Conservation (phyloP, 106 monocot genomes). For the Agapanthus africanus region DNA sequence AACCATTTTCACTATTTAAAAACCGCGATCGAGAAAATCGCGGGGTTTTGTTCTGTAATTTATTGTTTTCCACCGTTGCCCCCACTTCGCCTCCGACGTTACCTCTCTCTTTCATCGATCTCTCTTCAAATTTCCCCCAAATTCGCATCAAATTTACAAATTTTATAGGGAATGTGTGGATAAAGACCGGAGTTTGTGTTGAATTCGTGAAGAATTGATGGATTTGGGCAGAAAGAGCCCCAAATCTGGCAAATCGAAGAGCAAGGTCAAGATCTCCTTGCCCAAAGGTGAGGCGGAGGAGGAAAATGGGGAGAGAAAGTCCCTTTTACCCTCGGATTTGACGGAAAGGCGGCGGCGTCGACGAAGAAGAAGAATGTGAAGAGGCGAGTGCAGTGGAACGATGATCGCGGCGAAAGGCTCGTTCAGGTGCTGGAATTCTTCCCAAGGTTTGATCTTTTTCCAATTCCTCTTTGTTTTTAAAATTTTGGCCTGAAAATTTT, state of each 20-base stretch:
- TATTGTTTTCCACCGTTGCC: not conserved
- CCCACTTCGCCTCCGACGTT: not conserved
- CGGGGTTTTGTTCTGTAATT: not conserved
- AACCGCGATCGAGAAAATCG: constrained; percentile 1
- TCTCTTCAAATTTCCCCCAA: not conserved
- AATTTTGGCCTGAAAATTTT: no score
- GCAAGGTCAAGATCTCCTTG: not conserved
- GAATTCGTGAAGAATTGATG: not conserved
- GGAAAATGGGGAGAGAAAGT: not conserved
- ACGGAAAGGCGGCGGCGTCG: not conserved
- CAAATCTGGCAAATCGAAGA: not conserved
- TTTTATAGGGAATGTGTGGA: not conserved
- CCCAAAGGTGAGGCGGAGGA: not conserved
- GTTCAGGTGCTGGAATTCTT: constrained; percentile 13
- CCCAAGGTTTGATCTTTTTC: no score
- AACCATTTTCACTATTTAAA: not conserved
- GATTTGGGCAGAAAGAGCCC: not conserved
- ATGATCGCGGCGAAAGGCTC: constrained; percentile 2
- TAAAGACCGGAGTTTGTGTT: not conserved
- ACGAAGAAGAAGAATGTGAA: not conserved
- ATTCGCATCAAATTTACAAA: not conserved
- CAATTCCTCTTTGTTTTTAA: no score
- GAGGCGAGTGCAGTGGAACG: constrained; percentile 9
- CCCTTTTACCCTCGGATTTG: not conserved
- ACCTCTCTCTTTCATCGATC: not conserved